A percentile compares a stretch with the other conserved stretches of the same genome.
These are phyloP conservation scores for Phytophthora agathidicida DNA, from an alignment of 352 stramenopile species.

Conservation along the genomic window DNA sequence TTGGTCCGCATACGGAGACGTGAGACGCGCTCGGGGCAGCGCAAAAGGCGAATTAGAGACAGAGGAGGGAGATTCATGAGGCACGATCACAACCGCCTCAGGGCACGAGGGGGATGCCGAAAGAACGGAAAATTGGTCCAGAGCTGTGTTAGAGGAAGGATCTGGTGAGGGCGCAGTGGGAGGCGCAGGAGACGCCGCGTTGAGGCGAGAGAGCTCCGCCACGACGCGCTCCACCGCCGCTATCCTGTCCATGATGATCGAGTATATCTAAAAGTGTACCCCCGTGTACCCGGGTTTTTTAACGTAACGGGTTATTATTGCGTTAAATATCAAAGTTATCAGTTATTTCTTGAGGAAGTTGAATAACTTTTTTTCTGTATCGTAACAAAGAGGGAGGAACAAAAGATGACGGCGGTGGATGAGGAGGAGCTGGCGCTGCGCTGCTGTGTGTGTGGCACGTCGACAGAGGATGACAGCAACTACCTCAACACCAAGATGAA, in stretches of 20 bases:
- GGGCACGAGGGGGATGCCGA: constrained; percentile 51
- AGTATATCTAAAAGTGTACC: too few species aligned
- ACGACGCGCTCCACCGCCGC: constrained; percentile 44
- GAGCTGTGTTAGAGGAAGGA: constrained; percentile 14
- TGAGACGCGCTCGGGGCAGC: constrained; percentile 42
- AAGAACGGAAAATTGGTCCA: constrained; percentile 55
- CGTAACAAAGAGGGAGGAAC: constrained; percentile 8
- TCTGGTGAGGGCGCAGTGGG: background rate
- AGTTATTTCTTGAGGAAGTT: too few species aligned
- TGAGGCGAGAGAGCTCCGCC: constrained; percentile 47
- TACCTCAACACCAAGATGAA: constrained; percentile 93
- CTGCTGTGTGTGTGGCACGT: constrained; percentile 90
- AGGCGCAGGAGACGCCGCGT: constrained; percentile 1
- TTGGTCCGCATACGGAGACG: constrained; percentile 39
- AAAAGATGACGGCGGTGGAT: constrained; percentile 48
- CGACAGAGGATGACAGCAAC: constrained; percentile 85
- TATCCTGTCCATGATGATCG: constrained; percentile 19
- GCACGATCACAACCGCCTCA: constrained; percentile 54
- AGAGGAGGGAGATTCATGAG: constrained; percentile 5
- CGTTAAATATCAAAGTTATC: too few species aligned
- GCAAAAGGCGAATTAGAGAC: constrained; percentile 36
- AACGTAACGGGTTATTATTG: background rate
- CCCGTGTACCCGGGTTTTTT: too few species aligned
- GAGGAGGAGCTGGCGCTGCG: constrained; percentile 78
- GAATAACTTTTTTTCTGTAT: too few species aligned